phyloP scores from a whole-genome alignment of 805 yeast species.

The Cyberlindnera maritima region DNA sequence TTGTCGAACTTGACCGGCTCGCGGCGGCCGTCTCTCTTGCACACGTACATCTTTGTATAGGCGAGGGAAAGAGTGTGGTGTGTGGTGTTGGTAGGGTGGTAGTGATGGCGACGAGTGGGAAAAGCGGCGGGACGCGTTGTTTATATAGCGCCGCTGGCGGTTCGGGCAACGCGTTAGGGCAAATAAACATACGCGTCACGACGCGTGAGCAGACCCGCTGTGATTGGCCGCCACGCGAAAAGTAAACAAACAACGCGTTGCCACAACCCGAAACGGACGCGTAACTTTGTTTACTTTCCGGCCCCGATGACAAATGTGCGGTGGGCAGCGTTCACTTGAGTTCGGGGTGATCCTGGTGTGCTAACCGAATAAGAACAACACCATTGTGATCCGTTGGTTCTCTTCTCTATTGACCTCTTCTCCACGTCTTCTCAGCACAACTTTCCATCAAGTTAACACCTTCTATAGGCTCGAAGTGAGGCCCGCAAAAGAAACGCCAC shows the following conservation, averaged over 20 bases:
- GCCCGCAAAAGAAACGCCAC: not conserved
- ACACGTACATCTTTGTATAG: conserved; percentile 60
- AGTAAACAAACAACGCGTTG: conserved; percentile 8
- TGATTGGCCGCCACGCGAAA: conserved; percentile 13
- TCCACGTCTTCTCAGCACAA: too few relatives aligned
- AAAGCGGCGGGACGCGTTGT: conserved; percentile 14
- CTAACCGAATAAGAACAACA: not conserved
- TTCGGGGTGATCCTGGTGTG: not conserved
- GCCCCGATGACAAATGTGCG: not conserved
- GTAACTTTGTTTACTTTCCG: not conserved
- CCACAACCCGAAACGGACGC: not conserved
- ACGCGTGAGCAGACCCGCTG: conserved; percentile 9
- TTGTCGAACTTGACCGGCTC: conserved; percentile 95
- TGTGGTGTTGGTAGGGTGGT: conserved; percentile 1
- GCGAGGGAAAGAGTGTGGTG: not conserved
- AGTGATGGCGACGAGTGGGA: not conserved
- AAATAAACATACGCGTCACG: conserved; percentile 2
- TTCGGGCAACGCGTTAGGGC: conserved; percentile 8
- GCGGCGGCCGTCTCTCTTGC: conserved; percentile 89
- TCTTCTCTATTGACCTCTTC: too few relatives aligned
- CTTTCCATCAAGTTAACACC: too few relatives aligned
- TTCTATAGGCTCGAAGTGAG: not conserved
- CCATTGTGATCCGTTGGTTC: not conserved
- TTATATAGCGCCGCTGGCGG: conserved; percentile 7
- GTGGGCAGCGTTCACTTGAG: not conserved